phyloP scores from a whole-genome alignment of 257 asterid species.

The Dorcoceras hygrometricum region DNA sequence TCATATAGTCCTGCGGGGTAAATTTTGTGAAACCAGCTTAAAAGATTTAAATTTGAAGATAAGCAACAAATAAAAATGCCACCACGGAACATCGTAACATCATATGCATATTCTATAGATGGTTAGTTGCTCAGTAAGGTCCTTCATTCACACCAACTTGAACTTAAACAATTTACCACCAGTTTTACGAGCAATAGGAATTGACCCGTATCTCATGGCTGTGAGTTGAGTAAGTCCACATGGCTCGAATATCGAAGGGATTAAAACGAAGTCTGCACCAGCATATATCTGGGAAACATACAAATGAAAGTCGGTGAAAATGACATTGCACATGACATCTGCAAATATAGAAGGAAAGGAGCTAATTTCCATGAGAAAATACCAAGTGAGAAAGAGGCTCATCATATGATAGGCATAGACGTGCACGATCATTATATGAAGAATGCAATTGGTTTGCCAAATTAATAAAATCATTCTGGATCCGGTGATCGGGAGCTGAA shows the following conservation, averaged over 20 bases:
- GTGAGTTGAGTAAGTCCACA: constrained; percentile 99
- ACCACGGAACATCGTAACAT: not conserved
- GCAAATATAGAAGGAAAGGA: constrained; percentile 16
- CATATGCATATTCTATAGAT: not conserved
- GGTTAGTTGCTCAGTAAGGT: not conserved
- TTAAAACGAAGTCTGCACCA: constrained; percentile 92
- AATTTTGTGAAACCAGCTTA: constrained; percentile 6
- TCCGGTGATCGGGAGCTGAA: constrained; percentile 95
- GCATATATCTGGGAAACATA: constrained; percentile 78
- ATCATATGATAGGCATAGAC: constrained; percentile 81
- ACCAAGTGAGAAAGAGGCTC: constrained; percentile 99
- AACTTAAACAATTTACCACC: constrained; percentile 57
- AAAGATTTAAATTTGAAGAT: constrained; percentile 1
- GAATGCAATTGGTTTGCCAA: constrained; percentile 86
- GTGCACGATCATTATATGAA: constrained; percentile 69
- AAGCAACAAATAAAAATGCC: not conserved
- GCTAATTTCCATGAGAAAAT: constrained; percentile 23
- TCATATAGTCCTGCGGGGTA: constrained; percentile 72
- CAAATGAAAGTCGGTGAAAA: constrained; percentile 19
- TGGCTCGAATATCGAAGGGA: constrained; percentile 97
- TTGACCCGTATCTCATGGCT: constrained; percentile 96
- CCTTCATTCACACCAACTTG: not conserved
- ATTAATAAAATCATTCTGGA: constrained; percentile 84
- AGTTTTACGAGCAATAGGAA: constrained; percentile 96
- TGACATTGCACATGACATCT: constrained; percentile 10